A percentile compares a stretch with the other conserved stretches of the same genome.
Evolutionary conservation across 1,139 yeast genomes (phyloP).

Genomic region (Hansenula lynferdii): DNA sequence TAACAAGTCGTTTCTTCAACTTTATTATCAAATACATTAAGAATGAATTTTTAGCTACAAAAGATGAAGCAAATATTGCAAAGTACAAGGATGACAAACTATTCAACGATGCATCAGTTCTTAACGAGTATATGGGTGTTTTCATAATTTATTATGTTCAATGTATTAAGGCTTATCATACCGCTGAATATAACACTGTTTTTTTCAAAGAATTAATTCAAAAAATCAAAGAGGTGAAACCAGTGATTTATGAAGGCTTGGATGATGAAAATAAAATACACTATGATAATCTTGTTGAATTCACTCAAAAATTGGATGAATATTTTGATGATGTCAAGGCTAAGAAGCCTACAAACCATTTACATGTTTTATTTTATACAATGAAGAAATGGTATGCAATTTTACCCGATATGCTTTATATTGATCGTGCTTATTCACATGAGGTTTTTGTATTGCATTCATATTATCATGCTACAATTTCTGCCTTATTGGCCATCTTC

Average conservation of each 20-base stretch:
- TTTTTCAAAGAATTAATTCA: constrained; percentile 11
- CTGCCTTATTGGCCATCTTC: constrained; percentile 27
- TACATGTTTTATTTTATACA: constrained; percentile 20
- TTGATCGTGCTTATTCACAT: constrained; percentile 6
- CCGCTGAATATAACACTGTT: constrained; percentile 14
- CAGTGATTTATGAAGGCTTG: constrained; percentile 12
- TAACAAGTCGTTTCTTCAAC: constrained; percentile 17
- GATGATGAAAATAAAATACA: constrained; percentile 6
- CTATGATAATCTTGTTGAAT: constrained; percentile 14
- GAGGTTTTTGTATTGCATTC: constrained; percentile 23
- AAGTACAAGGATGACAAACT: constrained; percentile 8
- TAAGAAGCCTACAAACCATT: constrained; percentile 12
- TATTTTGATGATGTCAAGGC: constrained; percentile 12
- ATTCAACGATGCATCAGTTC: constrained; percentile 15
- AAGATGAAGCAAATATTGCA: constrained; percentile 8
- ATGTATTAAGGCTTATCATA: constrained; percentile 21
- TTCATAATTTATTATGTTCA: constrained; percentile 21
- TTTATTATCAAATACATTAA: constrained; percentile 16
- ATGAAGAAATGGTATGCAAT: constrained; percentile 19
- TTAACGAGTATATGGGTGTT: constrained; percentile 16
- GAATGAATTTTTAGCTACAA: constrained; percentile 15
- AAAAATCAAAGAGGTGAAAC: constrained; percentile 2
- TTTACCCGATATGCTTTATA: constrained; percentile 15
- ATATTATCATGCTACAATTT: constrained; percentile 28
- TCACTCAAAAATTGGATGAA: constrained; percentile 6